Conservation (phyloP, 2,329 filamentous ascomycete genomes). For the Aureobasidium leucospermi region DNA sequence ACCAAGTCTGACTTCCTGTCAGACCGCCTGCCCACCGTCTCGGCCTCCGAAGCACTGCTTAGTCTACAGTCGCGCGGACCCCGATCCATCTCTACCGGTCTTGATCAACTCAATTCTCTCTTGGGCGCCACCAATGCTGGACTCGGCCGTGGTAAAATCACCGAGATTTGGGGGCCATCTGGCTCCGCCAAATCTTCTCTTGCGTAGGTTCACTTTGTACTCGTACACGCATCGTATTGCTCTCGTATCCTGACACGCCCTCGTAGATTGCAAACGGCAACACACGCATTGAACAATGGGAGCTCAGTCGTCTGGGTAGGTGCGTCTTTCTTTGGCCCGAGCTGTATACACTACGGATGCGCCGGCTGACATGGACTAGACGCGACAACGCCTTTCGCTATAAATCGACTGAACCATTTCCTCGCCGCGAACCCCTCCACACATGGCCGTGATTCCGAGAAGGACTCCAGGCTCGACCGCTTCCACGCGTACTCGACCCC, state of each 20-base stretch:
- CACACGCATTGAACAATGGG: conserved; percentile 54
- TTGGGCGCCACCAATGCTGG: conserved; percentile 43
- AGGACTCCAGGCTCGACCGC: conserved; percentile 20
- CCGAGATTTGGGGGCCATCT: conserved; percentile 81
- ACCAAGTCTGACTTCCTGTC: conserved; percentile 5
- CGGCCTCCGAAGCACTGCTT: conserved; percentile 64
- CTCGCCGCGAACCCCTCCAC: conserved; percentile 11
- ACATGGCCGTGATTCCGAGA: not conserved
- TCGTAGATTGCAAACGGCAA: conserved; percentile 60
- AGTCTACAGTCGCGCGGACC: conserved; percentile 47
- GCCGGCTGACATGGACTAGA: conserved; percentile 28
- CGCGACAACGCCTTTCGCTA: conserved; percentile 43
- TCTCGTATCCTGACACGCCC: not conserved
- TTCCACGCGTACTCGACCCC: conserved; percentile 59
- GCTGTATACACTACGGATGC: not conserved
- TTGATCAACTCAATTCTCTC: conserved; percentile 40
- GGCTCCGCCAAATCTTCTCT: conserved; percentile 80
- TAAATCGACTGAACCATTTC: conserved; percentile 42
- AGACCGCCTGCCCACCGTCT: conserved; percentile 73
- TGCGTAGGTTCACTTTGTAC: conserved; percentile 50
- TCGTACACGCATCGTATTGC: not conserved
- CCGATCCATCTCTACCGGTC: conserved; percentile 41
- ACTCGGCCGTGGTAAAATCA: conserved; percentile 67
- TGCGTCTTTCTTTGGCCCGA: conserved; percentile 36
- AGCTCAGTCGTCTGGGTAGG: conserved; percentile 74